Percentiles rank a stretch among this genome's conserved stretches.
These are phyloP conservation scores for Tagetes patula DNA, from an alignment of 129 eudicot species.

Conservation along the genomic window DNA sequence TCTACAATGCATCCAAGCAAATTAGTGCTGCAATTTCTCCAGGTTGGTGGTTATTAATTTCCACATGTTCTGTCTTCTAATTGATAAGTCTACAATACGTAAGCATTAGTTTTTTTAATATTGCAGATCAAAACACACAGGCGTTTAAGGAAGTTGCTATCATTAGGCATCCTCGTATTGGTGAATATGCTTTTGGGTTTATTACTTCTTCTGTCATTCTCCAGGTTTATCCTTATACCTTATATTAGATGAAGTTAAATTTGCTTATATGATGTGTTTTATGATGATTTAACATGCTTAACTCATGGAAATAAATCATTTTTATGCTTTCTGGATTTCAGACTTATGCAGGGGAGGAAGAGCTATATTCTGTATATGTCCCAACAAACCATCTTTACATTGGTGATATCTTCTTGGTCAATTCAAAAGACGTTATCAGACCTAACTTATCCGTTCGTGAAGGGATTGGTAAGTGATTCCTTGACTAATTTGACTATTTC, in stretches of 20 bases:
- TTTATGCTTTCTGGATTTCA: conserved; percentile 24
- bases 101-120: not conserved
- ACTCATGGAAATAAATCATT: not conserved
- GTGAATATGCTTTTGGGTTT: conserved; percentile 91
- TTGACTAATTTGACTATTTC: not conserved
- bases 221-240: conserved; percentile 46
- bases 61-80: not conserved
- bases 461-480: conserved; percentile 68
- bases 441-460: conserved; percentile 87
- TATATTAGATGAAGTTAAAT: not conserved
- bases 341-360: conserved; percentile 81
- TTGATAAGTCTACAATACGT: not conserved
- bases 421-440: conserved; percentile 70
- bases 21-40: conserved; percentile 87
- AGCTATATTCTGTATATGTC: conserved; percentile 72
- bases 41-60: conserved; percentile 37
- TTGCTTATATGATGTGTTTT: not conserved
- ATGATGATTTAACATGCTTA: not conserved
- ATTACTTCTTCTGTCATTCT: conserved; percentile 79
- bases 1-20: conserved; percentile 81
- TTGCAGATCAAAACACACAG: conserved; percentile 77
- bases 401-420: conserved; percentile 80
- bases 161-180: conserved; percentile 91
- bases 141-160: conserved; percentile 90
- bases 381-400: conserved; percentile 89